Conservation (phyloP, 805 yeast species). For the Metschnikowia orientalis region DNA sequence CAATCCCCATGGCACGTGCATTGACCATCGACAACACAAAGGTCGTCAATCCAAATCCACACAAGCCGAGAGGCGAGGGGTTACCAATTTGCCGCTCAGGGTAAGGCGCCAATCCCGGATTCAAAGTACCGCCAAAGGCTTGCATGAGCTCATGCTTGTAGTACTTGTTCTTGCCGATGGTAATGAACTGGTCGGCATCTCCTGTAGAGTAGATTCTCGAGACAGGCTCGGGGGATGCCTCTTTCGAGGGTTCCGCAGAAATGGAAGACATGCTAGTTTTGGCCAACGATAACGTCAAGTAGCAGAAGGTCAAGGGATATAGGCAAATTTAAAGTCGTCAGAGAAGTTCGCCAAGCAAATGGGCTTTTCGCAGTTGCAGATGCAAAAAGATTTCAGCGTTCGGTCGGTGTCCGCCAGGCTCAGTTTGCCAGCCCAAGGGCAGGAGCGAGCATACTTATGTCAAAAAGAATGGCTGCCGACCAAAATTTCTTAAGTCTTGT, state of each 20-base stretch:
- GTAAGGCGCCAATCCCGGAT: conserved; percentile 29
- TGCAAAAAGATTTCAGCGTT: too few relatives aligned
- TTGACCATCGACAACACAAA: conserved; percentile 19
- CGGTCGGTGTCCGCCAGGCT: too few relatives aligned
- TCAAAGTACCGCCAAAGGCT: conserved; percentile 37
- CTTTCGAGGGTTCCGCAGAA: conserved; percentile 13
- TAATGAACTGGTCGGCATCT: conserved; percentile 29
- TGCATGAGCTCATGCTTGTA: conserved; percentile 31
- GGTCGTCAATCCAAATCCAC: conserved; percentile 20
- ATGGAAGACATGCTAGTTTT: conserved; percentile 11
- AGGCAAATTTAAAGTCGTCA: too few relatives aligned
- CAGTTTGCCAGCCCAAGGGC: too few relatives aligned
- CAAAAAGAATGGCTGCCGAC: conserved; percentile 1
- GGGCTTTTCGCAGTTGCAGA: too few relatives aligned
- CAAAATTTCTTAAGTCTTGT: conserved; percentile 3
- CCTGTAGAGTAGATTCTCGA: conserved; percentile 30
- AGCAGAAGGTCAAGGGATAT: too few relatives aligned
- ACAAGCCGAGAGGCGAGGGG: conserved; percentile 20
- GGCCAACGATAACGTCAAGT: too few relatives aligned
- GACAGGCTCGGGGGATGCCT: conserved; percentile 10
- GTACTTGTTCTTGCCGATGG: conserved; percentile 29
- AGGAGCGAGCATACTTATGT: too few relatives aligned
- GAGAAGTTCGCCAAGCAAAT: too few relatives aligned
- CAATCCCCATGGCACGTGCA: conserved; percentile 20
- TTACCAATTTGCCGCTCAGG: conserved; percentile 52